A percentile compares a stretch with the other conserved stretches of the same genome.
Evolutionary conservation across 441 rosid genomes (phyloP).

Genomic region (Monsonia emarginata): DNA sequence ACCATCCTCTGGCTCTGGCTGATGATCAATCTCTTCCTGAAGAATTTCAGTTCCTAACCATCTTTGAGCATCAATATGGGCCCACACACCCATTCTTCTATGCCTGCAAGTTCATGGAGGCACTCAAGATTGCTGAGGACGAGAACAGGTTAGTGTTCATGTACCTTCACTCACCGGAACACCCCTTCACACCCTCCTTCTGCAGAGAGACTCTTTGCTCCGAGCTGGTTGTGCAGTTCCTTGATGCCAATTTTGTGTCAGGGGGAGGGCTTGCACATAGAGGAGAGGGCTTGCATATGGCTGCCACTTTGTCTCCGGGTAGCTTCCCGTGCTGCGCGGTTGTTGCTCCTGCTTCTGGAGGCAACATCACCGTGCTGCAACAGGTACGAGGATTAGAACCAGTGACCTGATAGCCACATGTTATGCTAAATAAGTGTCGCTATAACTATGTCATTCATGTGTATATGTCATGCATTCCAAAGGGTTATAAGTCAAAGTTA

Average conservation of each 20-base stretch:
- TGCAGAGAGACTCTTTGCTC: conserved; percentile 42
- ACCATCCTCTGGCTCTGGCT: too few relatives aligned
- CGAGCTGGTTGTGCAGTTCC: conserved; percentile 45
- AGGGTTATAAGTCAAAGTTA: too few relatives aligned
- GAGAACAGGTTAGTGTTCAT: conserved; percentile 49
- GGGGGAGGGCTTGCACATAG: conserved; percentile 43
- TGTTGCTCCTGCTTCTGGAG: conserved; percentile 37
- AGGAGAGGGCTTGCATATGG: conserved; percentile 48
- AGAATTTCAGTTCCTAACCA: conserved; percentile 33
- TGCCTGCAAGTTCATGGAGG: conserved; percentile 15
- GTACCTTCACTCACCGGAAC: conserved; percentile 43
- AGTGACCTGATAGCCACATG: too few relatives aligned
- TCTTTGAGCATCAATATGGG: conserved; percentile 45
- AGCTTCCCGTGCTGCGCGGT: conserved; percentile 50
- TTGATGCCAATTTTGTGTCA: conserved; percentile 42
- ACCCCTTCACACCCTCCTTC: conserved; percentile 50
- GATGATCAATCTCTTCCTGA: too few relatives aligned
- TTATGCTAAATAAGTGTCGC: too few relatives aligned
- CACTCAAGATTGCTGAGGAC: conserved; percentile 38
- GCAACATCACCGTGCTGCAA: conserved; percentile 36
- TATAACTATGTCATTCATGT: too few relatives aligned
- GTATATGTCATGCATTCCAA: too few relatives aligned
- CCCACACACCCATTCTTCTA: conserved; percentile 37
- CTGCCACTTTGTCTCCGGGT: conserved; percentile 27
- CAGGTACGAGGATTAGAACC: conserved; percentile 37